Conservation (phyloP, 1,284 basidiomycete genomes). For the Trametes sp. region DNA sequence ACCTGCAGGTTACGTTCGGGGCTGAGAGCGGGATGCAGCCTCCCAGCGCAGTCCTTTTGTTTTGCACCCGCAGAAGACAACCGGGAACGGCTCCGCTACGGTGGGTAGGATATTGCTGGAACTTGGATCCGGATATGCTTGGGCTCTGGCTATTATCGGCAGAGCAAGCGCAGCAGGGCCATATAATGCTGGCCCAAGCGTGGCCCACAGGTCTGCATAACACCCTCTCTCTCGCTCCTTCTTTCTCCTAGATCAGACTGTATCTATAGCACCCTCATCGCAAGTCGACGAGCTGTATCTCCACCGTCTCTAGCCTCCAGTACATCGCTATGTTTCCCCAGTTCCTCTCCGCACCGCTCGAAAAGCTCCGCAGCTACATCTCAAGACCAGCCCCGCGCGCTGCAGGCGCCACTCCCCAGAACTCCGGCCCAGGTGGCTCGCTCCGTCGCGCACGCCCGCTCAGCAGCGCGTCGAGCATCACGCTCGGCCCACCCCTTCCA, state of each 20-base stretch:
- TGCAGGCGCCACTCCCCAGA: not conserved
- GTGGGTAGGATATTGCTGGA: not conserved
- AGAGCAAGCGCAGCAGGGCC: not conserved
- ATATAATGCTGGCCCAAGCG: slow-evolving; percentile 3
- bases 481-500: slow-evolving; percentile 7
- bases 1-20: not conserved
- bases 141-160: not conserved
- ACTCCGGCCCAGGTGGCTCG: slow-evolving; percentile 1
- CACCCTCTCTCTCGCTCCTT: not conserved
- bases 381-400: not conserved
- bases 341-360: slow-evolving; percentile 2
- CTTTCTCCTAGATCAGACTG: slow-evolving; percentile 5
- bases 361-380: not conserved
- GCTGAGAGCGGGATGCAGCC: too few species aligned
- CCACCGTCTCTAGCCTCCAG: not conserved
- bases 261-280: slow-evolving; percentile 10
- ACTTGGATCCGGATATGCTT: not conserved
- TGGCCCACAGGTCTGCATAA: not conserved
- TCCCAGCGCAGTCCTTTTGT: slow-evolving; percentile 19
- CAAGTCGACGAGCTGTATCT: slow-evolving; percentile 13
- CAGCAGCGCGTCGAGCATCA: slow-evolving; percentile 12
- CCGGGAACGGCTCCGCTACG: not conserved
- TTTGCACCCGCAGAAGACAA: not conserved
- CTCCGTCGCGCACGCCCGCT: not conserved
- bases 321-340: not conserved